Evolutionary conservation across 371 early-diverging fungal genomes (phyloP), one percentile per base, ranked within the genome.

Genomic region (Rhizopus sp.): DNA sequence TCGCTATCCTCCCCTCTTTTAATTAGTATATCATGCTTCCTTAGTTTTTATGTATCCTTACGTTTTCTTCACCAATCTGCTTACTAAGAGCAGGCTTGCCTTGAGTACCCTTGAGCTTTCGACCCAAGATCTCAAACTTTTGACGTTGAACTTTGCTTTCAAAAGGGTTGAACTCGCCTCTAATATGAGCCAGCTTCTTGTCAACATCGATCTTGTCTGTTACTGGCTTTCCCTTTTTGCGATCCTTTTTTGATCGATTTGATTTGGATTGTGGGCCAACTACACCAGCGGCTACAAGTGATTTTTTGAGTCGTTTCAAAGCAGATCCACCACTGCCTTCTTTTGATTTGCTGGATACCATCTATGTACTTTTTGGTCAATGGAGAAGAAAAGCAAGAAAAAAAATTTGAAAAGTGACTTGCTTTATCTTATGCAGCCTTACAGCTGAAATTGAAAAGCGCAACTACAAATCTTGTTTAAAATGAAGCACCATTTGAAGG

Each of bases 71-170:
- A 12, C 92, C 93, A 29, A 85, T 72, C 68, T 94, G 93, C 62
- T 92, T 87, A 13, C 89, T 84, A 53, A 86, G 56, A 0, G 89
- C 84, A 1, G 97, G 97, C 49, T 87, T 88, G 3, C 97, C 98
- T 15, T 68, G 65, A 4, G 75, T 75, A 54, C 95, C 95, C 60
- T 92, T 94, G 53, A 90, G 81, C 64, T 89, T 92, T 29, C 93
- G 80, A n/a, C 91, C 92, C n/a, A 96, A 64, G 7, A 96, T 88
- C 40, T 91, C 87, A 64, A 93, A 88, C 76, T 97, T 95, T 46
- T 75, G 75, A 16, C 77, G 79, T 53, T 84, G 87, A 33, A 84
- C 67, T 69, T 95, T 91, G 59, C 88, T 69, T 62, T 97, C 98
- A 60, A 95, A 98, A 1, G 96, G 97, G 72, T 96, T 98, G 62